Conservation (phyloP, 176 grass and related monocot genomes). For the Stipa capillata region DNA sequence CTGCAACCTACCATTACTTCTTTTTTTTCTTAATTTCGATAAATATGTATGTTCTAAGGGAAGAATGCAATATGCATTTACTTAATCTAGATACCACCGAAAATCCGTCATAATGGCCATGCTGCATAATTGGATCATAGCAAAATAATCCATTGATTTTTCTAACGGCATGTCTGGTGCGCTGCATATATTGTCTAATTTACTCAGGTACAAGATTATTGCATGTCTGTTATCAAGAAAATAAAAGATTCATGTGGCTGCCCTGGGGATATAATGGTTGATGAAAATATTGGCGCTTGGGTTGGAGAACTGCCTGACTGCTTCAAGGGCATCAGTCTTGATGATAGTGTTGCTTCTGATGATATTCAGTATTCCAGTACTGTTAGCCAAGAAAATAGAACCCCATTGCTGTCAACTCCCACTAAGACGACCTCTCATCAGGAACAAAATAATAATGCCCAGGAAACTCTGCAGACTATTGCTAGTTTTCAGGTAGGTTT, state of each 20-base stretch:
- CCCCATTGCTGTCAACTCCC: slow-evolving; percentile 6
- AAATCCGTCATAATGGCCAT: background rate
- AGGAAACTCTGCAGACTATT: slow-evolving; percentile 42
- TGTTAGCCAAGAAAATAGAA: background rate
- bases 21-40: background rate
- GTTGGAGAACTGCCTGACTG: slow-evolving; percentile 59
- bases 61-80: background rate
- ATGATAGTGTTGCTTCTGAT: background rate
- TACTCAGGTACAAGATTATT: slow-evolving; percentile 46
- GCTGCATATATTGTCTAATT: slow-evolving; percentile 9
- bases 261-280: slow-evolving; percentile 52
- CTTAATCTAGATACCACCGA: background rate
- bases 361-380: background rate
- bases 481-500: slow-evolving; percentile 85
- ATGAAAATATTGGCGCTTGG: slow-evolving; percentile 62
- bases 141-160: background rate
- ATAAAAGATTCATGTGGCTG: slow-evolving; percentile 64
- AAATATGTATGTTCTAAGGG: background rate
- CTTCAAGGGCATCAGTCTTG: slow-evolving; percentile 31
- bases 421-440: slow-evolving; percentile 15
- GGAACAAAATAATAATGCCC: slow-evolving; percentile 20
- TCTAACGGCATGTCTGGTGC: background rate
- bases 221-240: slow-evolving; percentile 58
- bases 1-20: background rate
- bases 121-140: background rate